Evolutionary conservation across 352 stramenopile genomes (phyloP).

Genomic region (Globisporangium middletonii): DNA sequence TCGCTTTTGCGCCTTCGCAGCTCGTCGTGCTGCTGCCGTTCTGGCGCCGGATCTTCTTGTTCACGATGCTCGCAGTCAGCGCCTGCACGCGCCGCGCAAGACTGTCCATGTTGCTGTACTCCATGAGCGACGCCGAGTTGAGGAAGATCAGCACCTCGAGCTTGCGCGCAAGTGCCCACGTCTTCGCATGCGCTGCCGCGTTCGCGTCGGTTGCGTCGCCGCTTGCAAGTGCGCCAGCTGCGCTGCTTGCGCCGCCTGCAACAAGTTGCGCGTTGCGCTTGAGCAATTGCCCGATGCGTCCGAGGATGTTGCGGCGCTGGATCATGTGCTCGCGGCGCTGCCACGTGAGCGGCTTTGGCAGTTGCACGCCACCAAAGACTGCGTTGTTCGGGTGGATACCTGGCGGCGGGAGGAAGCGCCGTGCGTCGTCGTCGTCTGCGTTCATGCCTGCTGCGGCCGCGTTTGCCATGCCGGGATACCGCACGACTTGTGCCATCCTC

Average conservation of each 20-base stretch:
- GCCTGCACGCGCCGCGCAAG: slow-evolving; percentile 72
- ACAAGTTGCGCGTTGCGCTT: slow-evolving; percentile 47
- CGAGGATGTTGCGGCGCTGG: slow-evolving; percentile 64
- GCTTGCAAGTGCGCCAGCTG: not conserved
- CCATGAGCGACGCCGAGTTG: slow-evolving; percentile 72
- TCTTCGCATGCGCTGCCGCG: slow-evolving; percentile 30
- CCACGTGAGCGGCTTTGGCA: slow-evolving; percentile 82
- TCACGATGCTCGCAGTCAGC: slow-evolving; percentile 73
- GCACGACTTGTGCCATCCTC: slow-evolving; percentile 12
- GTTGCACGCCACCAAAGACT: slow-evolving; percentile 51
- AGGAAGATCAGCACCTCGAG: slow-evolving; percentile 81
- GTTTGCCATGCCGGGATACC: slow-evolving; percentile 5
- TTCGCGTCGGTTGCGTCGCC: not conserved
- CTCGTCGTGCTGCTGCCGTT: slow-evolving; percentile 10
- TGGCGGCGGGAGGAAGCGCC: slow-evolving; percentile 39
- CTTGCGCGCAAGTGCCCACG: slow-evolving; percentile 72
- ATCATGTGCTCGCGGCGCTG: slow-evolving; percentile 65
- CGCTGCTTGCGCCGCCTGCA: not conserved
- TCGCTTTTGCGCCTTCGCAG: not conserved
- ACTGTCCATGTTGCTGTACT: slow-evolving; percentile 79
- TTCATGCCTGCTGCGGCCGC: not conserved
- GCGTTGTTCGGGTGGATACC: slow-evolving; percentile 70
- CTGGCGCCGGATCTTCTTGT: slow-evolving; percentile 76
- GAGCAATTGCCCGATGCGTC: slow-evolving; percentile 57
- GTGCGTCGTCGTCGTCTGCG: slow-evolving; percentile 6